Conservation (phyloP, 1,284 basidiomycete genomes). For the Pseudozyma pruni region DNA sequence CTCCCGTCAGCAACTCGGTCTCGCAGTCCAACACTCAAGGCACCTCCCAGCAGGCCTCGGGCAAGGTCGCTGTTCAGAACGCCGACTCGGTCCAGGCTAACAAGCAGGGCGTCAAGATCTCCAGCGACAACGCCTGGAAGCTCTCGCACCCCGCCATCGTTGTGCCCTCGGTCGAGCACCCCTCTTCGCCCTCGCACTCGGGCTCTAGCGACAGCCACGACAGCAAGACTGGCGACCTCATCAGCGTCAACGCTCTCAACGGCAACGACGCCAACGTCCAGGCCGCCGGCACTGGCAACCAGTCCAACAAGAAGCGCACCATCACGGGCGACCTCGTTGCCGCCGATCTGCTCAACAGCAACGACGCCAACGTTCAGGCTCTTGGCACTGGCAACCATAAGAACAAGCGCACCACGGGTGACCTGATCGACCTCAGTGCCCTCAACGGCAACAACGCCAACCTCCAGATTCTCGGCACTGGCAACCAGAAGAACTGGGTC, state of each 20-base stretch:
- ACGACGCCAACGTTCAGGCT: too few species aligned
- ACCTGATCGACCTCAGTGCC: conserved; percentile 9
- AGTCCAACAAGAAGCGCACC: conserved; percentile 12
- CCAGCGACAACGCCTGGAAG: conserved; percentile 10
- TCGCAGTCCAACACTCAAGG: conserved; percentile 25
- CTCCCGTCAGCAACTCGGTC: conserved; percentile 19
- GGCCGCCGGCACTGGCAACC: conserved; percentile 25
- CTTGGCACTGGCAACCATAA: too few species aligned
- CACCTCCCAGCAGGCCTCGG: conserved; percentile 26
- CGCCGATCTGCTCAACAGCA: too few species aligned
- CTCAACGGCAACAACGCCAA: conserved; percentile 27
- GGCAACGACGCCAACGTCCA: conserved; percentile 21
- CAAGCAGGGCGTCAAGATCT: conserved; percentile 26
- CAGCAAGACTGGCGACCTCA: conserved; percentile 12
- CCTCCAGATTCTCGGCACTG: conserved; percentile 19
- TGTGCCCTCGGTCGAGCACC: conserved; percentile 3
- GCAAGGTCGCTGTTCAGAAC: conserved; percentile 11
- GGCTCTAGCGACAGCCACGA: background rate
- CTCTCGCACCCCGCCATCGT: conserved; percentile 21
- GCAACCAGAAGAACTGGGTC: conserved; percentile 30
- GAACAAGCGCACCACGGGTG: too few species aligned
- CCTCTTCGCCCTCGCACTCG: too few species aligned
- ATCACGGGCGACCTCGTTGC: conserved; percentile 15
- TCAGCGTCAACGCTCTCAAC: conserved; percentile 22
- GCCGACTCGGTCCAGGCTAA: conserved; percentile 21